Conservation (phyloP, 129 eudicot species). For the Smallanthus sonchifolius region DNA sequence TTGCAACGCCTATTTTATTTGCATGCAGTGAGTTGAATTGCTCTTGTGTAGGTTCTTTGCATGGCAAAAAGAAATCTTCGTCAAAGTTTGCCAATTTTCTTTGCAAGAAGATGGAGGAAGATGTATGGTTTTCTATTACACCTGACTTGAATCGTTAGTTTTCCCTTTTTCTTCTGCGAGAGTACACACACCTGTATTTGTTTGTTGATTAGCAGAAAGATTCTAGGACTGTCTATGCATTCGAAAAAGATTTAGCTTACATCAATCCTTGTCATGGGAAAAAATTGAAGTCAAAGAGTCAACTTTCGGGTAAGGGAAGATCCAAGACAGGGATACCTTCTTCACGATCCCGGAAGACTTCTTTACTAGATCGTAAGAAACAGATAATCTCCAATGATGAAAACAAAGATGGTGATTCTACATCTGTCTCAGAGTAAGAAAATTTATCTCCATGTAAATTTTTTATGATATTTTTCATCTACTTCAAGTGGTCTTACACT, state of each 20-base stretch:
- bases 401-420: slow-evolving; percentile 22
- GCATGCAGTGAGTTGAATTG: slow-evolving; percentile 6
- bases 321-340: slow-evolving; percentile 27
- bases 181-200: slow-evolving; percentile 16
- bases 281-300: slow-evolving; percentile 24
- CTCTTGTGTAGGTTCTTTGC: slow-evolving; percentile 38
- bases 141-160: background rate
- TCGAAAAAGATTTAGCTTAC: slow-evolving; percentile 27
- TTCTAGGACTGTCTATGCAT: slow-evolving; percentile 44
- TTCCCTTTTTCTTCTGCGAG: slow-evolving; percentile 10
- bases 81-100: slow-evolving; percentile 34
- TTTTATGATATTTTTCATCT: slow-evolving; percentile 12
- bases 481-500: background rate
- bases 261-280: slow-evolving; percentile 30
- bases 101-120: slow-evolving; percentile 35
- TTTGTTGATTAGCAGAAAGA: slow-evolving; percentile 37
- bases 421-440: slow-evolving; percentile 43
- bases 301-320: slow-evolving; percentile 24
- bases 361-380: slow-evolving; percentile 27
- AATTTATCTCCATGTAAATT: background rate
- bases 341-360: slow-evolving; percentile 29
- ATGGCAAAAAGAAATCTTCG: slow-evolving; percentile 32
- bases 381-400: slow-evolving; percentile 27
- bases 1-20: background rate
- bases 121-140: slow-evolving; percentile 33